These are phyloP conservation scores for Yarrowia bubula DNA, from an alignment of 805 yeast genomes.

Conservation along the genomic window DNA sequence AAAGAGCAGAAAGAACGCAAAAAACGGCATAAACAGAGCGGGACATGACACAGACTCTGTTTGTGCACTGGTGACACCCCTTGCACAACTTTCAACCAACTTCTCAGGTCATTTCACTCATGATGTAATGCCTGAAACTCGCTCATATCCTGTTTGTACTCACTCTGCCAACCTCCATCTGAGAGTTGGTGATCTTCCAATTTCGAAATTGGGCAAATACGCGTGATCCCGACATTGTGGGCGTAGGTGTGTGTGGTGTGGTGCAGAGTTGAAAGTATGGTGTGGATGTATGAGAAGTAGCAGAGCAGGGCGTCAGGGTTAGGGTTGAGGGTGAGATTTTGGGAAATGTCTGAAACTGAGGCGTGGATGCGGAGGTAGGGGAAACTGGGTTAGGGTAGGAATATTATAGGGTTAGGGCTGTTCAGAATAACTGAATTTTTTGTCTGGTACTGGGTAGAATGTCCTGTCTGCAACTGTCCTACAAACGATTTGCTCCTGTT, in stretches of 20 bases:
- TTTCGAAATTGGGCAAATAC: slow-evolving; percentile 11
- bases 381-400: no score
- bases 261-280: not conserved
- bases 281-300: not conserved
- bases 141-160: not conserved
- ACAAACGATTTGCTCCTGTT: not conserved
- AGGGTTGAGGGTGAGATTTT: not conserved
- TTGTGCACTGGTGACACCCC: no score
- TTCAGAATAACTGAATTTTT: no score
- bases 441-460: no score
- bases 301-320: slow-evolving; percentile 7
- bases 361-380: not conserved
- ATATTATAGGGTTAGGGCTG: no score
- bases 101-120: no score
- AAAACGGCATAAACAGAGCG: no score
- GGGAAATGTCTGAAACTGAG: not conserved
- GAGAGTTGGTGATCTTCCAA: slow-evolving; percentile 19
- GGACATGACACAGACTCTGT: no score
- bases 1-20: no score
- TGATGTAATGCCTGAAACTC: no score
- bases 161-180: slow-evolving; percentile 27
- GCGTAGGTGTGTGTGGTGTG: not conserved
- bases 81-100: no score
- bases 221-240: slow-evolving; percentile 2
- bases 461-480: not conserved